Evolutionary conservation across 331 rosid species (phyloP), one percentile per base, ranked within the genome.

Genomic region (Arachis monticola): DNA sequence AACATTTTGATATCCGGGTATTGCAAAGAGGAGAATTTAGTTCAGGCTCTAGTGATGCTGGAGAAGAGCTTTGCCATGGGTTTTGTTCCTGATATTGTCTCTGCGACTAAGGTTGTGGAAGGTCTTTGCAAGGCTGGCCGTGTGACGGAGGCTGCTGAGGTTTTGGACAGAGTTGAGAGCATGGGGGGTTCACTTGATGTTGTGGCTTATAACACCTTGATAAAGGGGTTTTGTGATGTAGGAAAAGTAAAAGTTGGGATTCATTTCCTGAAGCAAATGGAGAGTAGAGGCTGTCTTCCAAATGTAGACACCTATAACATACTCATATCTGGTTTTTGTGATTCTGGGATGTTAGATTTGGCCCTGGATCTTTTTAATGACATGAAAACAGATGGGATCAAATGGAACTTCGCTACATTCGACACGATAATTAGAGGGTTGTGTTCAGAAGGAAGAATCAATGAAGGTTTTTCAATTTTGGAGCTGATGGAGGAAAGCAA

Each of bases 311-410:
- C 96, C 9, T 88, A 89, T 50, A 92, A 92, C 76, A 60, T 79
- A 73, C 74, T 89, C 46, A 85, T 89, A 59, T 70, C 81, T 59
- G 89, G 96, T 44, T 88, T 85, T 74, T 80, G 89, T 40, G 82
- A 74, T 60, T 77, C 75, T 50, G 58, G 85, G 67, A 80, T 83
- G 88, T 80, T 85, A 80, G 87, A 86, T 78, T 79, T 75, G 69
- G 90, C 96, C 74, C 76, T 92, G 46, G 82, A 86, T 86, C 81
- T 92, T 81, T 90, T 92, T 71, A 79, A 86, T 64, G 97, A 92
- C 10, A 92, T 92, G 96, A 79, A 86, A 80, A 86, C 86, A 8
- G 85, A 83, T 53, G 97, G 97, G 67, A 55, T 92, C 63, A 75
- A 72, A 35, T 66, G 83, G 87, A 87, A 82, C 64, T 90, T 90